Base-by-base conservation (phyloP, 352 stramenopile genomes). In the Pythium brachiatum region DNA sequence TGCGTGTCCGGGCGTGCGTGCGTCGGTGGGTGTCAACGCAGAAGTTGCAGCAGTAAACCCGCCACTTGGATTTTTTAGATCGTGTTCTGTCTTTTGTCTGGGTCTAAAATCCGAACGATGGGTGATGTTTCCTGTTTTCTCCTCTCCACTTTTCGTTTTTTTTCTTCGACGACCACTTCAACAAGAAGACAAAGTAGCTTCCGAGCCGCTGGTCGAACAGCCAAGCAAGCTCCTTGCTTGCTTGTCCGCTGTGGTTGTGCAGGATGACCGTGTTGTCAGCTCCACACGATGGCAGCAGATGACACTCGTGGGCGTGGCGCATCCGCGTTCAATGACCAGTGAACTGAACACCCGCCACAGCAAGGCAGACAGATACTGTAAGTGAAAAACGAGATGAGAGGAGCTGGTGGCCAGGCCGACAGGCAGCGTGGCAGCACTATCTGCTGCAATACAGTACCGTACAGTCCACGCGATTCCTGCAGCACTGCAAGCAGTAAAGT, bases 201-300 rank as follows among this genome's bases (percentile, higher is more conserved):
- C 1, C 16, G 41, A 26, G 41, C 41, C 26, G 41, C 41, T 48
- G 41, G 41, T 48, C 41, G 41, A 48, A 48, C 41, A 48, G 41
- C 41, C 20, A 25, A 27, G 41, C n/a, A 2, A 20, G 36, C 15
- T 13, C n/a, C 29, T 34, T 34, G 29, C 29, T 9, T 46, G 38
- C 38, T 9, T 21, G 38, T 21, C 21, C n/a, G 41, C 9, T 15
- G 20, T 26, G 13, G 4, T 20, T 20, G 16, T 48, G 26, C 2
- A 4, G 41, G 41, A n/a, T 48, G n/a, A 26, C 41, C 41, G n/a
- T 48, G 41, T n/a, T 48, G 41, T 26, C 21, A 48, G 41, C 41
- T 48, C 41, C 41, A 48, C 41, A 48, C 18, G 41, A 48, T 48
- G 41, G 41, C 41, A 48, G 41, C 41, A 48, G 41, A 48, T 48